A percentile compares a stretch with the other conserved stretches of the same genome.
Evolutionary conservation across 2,329 filamentous ascomycete genomes (phyloP).

Genomic region (Diaporthe australafricana): DNA sequence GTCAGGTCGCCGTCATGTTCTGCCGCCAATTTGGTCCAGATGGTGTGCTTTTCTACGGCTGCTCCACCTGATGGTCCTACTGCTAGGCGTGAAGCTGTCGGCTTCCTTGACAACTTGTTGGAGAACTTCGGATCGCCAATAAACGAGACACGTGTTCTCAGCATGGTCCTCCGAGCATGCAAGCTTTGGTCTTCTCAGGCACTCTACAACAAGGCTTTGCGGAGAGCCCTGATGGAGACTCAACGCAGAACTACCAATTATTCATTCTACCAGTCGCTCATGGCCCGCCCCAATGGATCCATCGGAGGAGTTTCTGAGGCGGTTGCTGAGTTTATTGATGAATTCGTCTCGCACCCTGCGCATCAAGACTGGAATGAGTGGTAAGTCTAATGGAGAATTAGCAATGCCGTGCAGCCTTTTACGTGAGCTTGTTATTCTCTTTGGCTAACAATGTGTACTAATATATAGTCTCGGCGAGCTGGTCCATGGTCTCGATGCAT

Average conservation of each 20-base stretch:
- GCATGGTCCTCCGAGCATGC: neutral
- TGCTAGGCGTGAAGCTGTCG: neutral
- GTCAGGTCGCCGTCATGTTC: neutral
- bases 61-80: neutral
- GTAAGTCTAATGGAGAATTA: neutral
- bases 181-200: neutral
- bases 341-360: neutral
- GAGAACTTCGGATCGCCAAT: neutral
- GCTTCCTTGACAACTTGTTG: neutral
- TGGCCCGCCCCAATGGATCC: neutral
- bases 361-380: constrained; percentile 2
- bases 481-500: neutral
- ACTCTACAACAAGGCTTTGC: constrained; percentile 3
- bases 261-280: neutral
- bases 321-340: neutral
- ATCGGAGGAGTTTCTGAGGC: neutral
- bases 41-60: neutral
- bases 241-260: neutral
- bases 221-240: neutral
- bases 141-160: neutral
- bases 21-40: neutral
- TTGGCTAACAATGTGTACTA: neutral
- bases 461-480: constrained; percentile 1
- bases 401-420: neutral
- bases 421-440: neutral